These are phyloP conservation scores for Lactarius indigo DNA, from an alignment of 768 basidiomycete genomes.

Conservation along the genomic window DNA sequence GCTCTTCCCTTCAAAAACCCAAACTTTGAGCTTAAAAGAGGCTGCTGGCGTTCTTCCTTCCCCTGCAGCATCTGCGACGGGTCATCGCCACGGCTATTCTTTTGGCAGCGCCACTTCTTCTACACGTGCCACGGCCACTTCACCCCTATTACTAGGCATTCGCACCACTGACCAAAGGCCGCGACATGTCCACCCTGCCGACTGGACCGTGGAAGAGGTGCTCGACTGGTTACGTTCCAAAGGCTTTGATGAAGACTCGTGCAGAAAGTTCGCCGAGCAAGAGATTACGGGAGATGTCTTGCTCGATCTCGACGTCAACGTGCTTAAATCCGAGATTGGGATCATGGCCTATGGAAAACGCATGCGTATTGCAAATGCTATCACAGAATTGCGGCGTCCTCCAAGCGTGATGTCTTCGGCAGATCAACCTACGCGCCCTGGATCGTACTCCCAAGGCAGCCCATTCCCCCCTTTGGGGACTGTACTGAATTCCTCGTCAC, in stretches of 20 bases:
- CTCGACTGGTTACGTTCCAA: constrained; percentile 81
- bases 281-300: constrained; percentile 98
- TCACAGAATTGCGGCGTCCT: constrained; percentile 78
- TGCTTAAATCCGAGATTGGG: constrained; percentile 91
- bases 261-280: constrained; percentile 90
- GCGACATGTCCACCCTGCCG: constrained; percentile 46
- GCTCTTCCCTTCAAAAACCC: constrained; percentile 16
- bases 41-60: constrained; percentile 33
- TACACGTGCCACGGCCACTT: background rate
- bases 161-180: constrained; percentile 22
- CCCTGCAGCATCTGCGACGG: constrained; percentile 30
- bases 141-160: background rate
- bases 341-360: constrained; percentile 94
- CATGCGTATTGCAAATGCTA: constrained; percentile 88
- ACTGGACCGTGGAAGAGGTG: constrained; percentile 89
- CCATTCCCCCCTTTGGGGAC: constrained; percentile 21
- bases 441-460: constrained; percentile 33
- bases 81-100: constrained; percentile 28
- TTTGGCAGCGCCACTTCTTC: constrained; percentile 21
- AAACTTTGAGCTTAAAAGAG: constrained; percentile 25
- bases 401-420: constrained; percentile 48
- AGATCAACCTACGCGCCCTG: constrained; percentile 35
- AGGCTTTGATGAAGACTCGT: constrained; percentile 81
- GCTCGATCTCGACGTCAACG: constrained; percentile 85
- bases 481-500: constrained; percentile 19